These are phyloP conservation scores for Mycena venus DNA, from an alignment of 768 basidiomycete genomes.

Conservation along the genomic window DNA sequence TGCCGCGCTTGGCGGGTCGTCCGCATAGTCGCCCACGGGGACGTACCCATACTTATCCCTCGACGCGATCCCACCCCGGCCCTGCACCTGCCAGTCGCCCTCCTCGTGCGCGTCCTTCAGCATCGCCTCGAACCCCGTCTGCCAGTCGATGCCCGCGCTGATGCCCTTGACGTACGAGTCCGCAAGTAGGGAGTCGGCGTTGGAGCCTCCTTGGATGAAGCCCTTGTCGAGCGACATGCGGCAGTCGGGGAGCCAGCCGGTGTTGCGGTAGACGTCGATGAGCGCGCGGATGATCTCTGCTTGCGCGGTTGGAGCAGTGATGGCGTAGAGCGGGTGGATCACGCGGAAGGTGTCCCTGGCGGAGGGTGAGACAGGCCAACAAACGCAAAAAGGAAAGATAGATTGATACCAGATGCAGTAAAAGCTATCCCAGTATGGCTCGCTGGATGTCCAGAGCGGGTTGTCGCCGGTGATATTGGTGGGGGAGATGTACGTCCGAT, in stretches of 20 bases:
- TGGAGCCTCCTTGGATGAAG: slow-evolving; percentile 42
- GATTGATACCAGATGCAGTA: slow-evolving; percentile 44
- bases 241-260: slow-evolving; percentile 43
- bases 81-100: slow-evolving; percentile 30
- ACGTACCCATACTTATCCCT: slow-evolving; percentile 8
- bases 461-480: slow-evolving; percentile 43
- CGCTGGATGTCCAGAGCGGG: slow-evolving; percentile 38
- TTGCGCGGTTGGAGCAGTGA: slow-evolving; percentile 29
- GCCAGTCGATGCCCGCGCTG: slow-evolving; percentile 41
- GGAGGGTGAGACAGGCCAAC: too few species aligned
- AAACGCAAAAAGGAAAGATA: background rate
- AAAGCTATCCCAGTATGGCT: slow-evolving; percentile 41
- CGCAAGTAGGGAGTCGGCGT: slow-evolving; percentile 41
- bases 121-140: slow-evolving; percentile 39
- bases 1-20: slow-evolving; percentile 22
- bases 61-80: slow-evolving; percentile 19
- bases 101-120: slow-evolving; percentile 27
- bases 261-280: slow-evolving; percentile 40
- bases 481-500: slow-evolving; percentile 38
- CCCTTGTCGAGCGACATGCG: slow-evolving; percentile 42
- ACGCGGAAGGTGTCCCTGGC: slow-evolving; percentile 34
- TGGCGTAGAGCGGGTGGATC: slow-evolving; percentile 31
- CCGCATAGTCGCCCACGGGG: slow-evolving; percentile 10
- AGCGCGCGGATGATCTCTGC: slow-evolving; percentile 40
- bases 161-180: slow-evolving; percentile 43